Base-by-base conservation (phyloP, 169 alveolate species). In the Cryptosporidium ryanae region DNA sequence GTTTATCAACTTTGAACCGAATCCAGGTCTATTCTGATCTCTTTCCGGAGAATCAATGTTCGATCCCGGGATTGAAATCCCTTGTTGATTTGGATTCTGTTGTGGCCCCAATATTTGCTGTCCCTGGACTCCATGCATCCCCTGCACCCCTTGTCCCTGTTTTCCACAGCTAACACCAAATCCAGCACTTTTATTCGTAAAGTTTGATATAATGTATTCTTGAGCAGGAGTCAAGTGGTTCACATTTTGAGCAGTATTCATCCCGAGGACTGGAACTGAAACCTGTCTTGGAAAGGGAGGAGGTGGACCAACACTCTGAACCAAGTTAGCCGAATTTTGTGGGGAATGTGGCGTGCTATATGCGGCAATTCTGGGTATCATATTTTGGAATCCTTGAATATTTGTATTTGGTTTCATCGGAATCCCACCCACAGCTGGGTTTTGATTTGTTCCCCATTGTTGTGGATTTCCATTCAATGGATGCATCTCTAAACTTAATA, bases 291-390 rank as follows among this genome's bases (percentile, higher is more conserved):
- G 83, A 68, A 29, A 68, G 8, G n/a, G n/a, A 18, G 55, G 29
- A 2, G 50, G 66, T 50, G 83, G 31, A 50, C 55, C 66, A 6
- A 50, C 10, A 50, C 21, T 18, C 6, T 66, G 54, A 29, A 21
- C 29, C 46, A 76, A 44, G 15, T 76, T 27, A 32, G 44, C 63
- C 23, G 87, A 61, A 38, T 63, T 76, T 38, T 76, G 71, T 55
- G 87, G 87, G 13, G 87, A 76, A 23, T 43, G 64, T 44, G 87
- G 87, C 15, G 87, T 32, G 17, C 59, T 76, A 59, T 76, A 76
- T 25, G 34, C 71, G 13, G 61, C 87, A 55, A 55, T 46, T 55
- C 64, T 61, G 15, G 71, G 87, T 25, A 25, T 25, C 46, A 65
- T 52, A 76, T 65, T 65, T 29, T 64, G 83, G 38, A 68, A 50